Percentiles rank a stretch among this genome's conserved stretches.
Conservation (phyloP, 495 filamentous ascomycete genomes). For the Penicillium malachiteum region DNA sequence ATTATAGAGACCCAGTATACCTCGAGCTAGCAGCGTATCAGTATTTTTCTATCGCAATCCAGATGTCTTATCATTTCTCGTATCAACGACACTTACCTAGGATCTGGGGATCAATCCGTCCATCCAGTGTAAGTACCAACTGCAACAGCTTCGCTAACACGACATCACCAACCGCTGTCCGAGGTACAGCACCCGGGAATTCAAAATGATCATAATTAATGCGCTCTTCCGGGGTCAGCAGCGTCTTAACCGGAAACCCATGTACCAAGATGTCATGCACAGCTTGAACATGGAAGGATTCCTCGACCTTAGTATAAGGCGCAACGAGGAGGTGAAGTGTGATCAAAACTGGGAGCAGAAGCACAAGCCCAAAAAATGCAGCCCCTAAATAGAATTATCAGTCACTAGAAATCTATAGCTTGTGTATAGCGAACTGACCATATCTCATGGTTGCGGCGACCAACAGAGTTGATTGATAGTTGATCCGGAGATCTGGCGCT, state of each 20-base stretch:
- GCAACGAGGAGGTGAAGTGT: conserved; percentile 73
- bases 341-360: conserved; percentile 65
- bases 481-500: conserved; percentile 36
- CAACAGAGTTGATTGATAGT: conserved; percentile 10
- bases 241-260: conserved; percentile 64
- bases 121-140: conserved; percentile 54
- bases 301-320: conserved; percentile 97
- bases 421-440: conserved; percentile 17
- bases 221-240: conserved; percentile 31
- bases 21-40: conserved; percentile 58
- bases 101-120: conserved; percentile 50
- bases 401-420: not conserved
- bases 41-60: not conserved
- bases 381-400: not conserved
- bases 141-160: conserved; percentile 66
- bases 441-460: conserved; percentile 25
- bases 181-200: conserved; percentile 88
- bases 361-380: conserved; percentile 27
- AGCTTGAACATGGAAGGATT: conserved; percentile 97
- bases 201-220: conserved; percentile 82
- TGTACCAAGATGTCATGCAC: conserved; percentile 85
- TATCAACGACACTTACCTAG: conserved; percentile 37
- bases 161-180: conserved; percentile 82
- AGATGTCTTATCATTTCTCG: not conserved
- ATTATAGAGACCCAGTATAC: conserved; percentile 77